Evolutionary conservation across 257 asterid species (phyloP).

Genomic region (Verbena officinalis): DNA sequence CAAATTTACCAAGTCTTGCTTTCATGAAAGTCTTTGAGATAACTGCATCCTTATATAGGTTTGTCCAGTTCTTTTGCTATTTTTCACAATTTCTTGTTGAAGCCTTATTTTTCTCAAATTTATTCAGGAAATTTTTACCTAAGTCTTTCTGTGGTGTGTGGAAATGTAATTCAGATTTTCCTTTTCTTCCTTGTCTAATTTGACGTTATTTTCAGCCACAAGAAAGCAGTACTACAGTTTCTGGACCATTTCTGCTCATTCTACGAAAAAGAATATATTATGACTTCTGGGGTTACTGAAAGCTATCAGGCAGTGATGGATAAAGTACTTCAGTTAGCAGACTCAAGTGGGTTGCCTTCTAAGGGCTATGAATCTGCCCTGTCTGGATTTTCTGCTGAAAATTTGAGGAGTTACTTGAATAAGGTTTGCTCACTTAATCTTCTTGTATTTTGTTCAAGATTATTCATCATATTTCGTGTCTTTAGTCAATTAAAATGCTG

Average conservation of each 20-base stretch:
- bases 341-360: constrained; percentile 71
- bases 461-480: constrained; percentile 8
- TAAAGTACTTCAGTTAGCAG: constrained; percentile 76
- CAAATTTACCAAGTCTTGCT: constrained; percentile 53
- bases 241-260: constrained; percentile 82
- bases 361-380: constrained; percentile 65
- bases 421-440: constrained; percentile 53
- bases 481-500: constrained; percentile 19
- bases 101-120: constrained; percentile 7
- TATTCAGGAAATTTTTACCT: constrained; percentile 7
- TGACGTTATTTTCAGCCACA: constrained; percentile 64
- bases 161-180: neutral
- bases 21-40: constrained; percentile 70
- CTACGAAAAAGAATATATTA: constrained; percentile 62
- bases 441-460: constrained; percentile 5
- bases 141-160: constrained; percentile 12
- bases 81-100: too few species aligned
- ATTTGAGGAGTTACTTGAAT: constrained; percentile 51
- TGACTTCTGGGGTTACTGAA: constrained; percentile 49
- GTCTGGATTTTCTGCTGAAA: constrained; percentile 59
- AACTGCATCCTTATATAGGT: constrained; percentile 82
- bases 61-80: constrained; percentile 29
- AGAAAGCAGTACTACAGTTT: constrained; percentile 72
- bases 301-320: constrained; percentile 57
- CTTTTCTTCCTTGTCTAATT: constrained; percentile 5